Evolutionary conservation across 2,329 filamentous ascomycete species (phyloP).

Genomic region (Fusarium luffae): DNA sequence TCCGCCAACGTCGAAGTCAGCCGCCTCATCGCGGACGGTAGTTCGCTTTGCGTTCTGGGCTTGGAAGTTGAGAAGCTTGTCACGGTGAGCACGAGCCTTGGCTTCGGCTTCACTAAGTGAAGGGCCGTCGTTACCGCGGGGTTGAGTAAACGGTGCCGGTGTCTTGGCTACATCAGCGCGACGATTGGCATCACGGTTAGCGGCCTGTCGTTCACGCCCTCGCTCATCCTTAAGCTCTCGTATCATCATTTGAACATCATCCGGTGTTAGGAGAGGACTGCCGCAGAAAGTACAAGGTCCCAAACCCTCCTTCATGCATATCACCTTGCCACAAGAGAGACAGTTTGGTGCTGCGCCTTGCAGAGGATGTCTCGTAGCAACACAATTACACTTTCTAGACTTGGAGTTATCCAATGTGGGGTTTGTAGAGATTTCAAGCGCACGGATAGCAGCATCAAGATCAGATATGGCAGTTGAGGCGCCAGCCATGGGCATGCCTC

Average conservation of each 20-base stretch:
- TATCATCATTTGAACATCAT: constrained; percentile 88
- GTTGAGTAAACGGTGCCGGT: constrained; percentile 68
- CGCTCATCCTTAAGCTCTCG: constrained; percentile 84
- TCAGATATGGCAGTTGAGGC: constrained; percentile 78
- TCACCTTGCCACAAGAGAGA: constrained; percentile 89
- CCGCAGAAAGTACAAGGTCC: constrained; percentile 95
- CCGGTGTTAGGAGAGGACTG: constrained; percentile 73
- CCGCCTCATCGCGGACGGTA: constrained; percentile 85
- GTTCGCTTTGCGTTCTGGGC: constrained; percentile 87
- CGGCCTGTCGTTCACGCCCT: constrained; percentile 85
- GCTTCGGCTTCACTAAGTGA: constrained; percentile 68
- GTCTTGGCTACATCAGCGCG: constrained; percentile 72
- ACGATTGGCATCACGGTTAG: constrained; percentile 77
- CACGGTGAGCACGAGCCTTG: constrained; percentile 80
- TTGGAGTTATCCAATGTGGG: constrained; percentile 69
- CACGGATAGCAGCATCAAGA: constrained; percentile 83
- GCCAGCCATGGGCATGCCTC: constrained; percentile 84
- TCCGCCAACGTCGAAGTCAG: constrained; percentile 66
- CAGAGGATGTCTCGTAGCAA: constrained; percentile 86
- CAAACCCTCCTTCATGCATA: constrained; percentile 93
- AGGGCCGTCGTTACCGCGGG: constrained; percentile 52
- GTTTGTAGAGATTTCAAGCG: constrained; percentile 92
- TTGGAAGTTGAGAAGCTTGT: constrained; percentile 84
- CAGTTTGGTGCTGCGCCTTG: constrained; percentile 95
- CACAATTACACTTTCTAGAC: constrained; percentile 83